A percentile compares a stretch with the other conserved stretches of the same genome.
Conservation (phyloP, 139 green algal genomes). For the Zygnema circumcarinatum region DNA sequence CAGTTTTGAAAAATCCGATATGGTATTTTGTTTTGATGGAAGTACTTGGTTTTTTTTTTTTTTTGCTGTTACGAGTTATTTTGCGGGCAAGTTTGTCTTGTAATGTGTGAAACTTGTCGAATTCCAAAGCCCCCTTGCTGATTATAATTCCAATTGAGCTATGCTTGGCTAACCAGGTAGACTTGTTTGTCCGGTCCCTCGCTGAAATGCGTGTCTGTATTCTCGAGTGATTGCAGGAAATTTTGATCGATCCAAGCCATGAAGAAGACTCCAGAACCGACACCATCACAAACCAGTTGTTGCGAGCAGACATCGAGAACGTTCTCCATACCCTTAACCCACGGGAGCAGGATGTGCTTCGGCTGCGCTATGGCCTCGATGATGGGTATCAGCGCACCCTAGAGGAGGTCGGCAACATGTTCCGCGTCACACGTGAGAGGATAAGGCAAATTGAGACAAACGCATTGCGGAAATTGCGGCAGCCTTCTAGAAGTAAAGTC, state of each 20-base stretch:
- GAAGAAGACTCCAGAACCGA: conserved; percentile 47
- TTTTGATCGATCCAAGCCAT: conserved; percentile 32
- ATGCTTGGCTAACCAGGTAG: too few relatives aligned
- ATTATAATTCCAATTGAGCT: too few relatives aligned
- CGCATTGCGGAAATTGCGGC: conserved; percentile 83
- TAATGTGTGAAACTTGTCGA: too few relatives aligned
- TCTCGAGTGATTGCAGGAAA: conserved; percentile 15
- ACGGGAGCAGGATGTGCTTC: conserved; percentile 84
- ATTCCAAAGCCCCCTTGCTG: too few relatives aligned
- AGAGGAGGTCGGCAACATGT: conserved; percentile 80
- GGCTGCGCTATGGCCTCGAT: conserved; percentile 91
- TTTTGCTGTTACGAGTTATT: too few relatives aligned
- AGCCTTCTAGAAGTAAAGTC: conserved; percentile 48
- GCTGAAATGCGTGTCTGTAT: too few relatives aligned
- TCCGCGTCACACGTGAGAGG: conserved; percentile 89
- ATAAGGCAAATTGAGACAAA: conserved; percentile 97
- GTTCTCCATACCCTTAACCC: conserved; percentile 73
- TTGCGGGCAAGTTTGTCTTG: too few relatives aligned
- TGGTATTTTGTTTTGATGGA: too few relatives aligned
- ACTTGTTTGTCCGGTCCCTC: too few relatives aligned
- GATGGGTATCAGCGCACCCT: conserved; percentile 76
- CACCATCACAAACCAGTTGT: conserved; percentile 9
- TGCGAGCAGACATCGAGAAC: conserved; percentile 47
- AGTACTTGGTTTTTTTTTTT: too few relatives aligned
- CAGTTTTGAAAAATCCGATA: too few relatives aligned